Evolutionary conservation across 2,329 filamentous ascomycete species (phyloP).

Genomic region (Hymenoscyphus fructigenus): DNA sequence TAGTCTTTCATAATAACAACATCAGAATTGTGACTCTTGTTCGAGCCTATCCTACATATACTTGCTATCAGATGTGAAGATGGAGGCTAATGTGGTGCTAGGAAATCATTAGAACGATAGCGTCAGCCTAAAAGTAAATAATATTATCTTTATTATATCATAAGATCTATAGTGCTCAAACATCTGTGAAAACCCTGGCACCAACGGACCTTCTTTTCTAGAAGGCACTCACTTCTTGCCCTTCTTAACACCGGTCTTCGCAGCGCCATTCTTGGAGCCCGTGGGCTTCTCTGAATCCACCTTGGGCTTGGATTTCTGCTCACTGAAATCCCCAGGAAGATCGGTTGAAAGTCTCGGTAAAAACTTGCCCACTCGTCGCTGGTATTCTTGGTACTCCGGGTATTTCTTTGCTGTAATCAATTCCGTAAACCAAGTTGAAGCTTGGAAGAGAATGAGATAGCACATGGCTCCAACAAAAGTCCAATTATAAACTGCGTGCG

Average conservation of each 20-base stretch:
- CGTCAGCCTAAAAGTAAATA: neutral
- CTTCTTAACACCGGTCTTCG: neutral
- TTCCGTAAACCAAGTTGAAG: conserved; percentile 86
- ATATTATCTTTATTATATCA: neutral
- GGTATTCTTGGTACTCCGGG: conserved; percentile 81
- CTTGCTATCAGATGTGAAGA: neutral
- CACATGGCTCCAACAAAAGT: conserved; percentile 65
- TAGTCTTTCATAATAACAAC: neutral
- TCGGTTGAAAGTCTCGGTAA: conserved; percentile 52
- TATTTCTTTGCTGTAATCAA: conserved; percentile 79
- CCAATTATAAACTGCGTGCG: conserved; percentile 74
- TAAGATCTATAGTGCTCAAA: neutral
- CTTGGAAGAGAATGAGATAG: conserved; percentile 82
- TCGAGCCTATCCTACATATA: neutral
- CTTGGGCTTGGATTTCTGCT: conserved; percentile 27
- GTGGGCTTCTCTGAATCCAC: conserved; percentile 16
- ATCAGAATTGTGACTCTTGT: neutral
- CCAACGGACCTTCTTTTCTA: neutral
- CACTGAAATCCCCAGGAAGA: conserved; percentile 32
- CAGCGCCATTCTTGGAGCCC: neutral
- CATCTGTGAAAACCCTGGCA: neutral
- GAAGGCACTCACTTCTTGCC: neutral
- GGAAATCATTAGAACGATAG: neutral
- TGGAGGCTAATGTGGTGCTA: neutral
- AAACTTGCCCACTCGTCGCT: conserved; percentile 79